Evolutionary conservation across 441 rosid species (phyloP), one percentile per base, ranked within the genome.

Genomic region (Corymbia citriodora): DNA sequence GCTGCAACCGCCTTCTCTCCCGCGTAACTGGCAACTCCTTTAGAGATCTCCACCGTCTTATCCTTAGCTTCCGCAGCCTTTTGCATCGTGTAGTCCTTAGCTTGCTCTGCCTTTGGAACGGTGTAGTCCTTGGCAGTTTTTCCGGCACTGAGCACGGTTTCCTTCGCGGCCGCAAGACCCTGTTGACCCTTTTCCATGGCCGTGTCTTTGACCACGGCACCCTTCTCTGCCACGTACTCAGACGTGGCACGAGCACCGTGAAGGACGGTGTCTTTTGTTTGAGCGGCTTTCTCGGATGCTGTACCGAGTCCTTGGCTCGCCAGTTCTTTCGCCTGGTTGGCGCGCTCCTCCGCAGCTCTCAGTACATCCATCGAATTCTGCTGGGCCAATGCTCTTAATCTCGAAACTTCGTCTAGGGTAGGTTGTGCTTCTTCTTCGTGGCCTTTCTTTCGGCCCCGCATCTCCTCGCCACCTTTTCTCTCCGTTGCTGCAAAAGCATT

Each of bases 331-430:
- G 82, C 89, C 49, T 90, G 89, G 93, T 96, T 94, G 33, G 95
- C 93, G 59, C 95, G 48, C 91, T 94, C 95, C 52, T 96, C 94
- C 0, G 96, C 96, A 14, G 92, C 95, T 53, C 88, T 89, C 31
- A 96, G 48, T 9, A 93, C 94, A 85, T 96, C 95, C 90, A 91
- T 88, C 0, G 97, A 95, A 59, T 89, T 94, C 92, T 96, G 94
- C 90, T 96, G 99, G 52, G 97, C 97, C 74, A 31, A 33, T 25
- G 89, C 93, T 92, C 98, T 92, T 19, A 92, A 92, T 52, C 93
- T 94, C 5, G 94, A 90, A 48, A 96, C 94, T 86, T 97, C 97
- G 29, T 94, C 96, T 9, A 96, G 90, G 18, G 98, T 94, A n/a
- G 91, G 93, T 25, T 88, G 89, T 27, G 87, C 54, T 68, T 59